Conservation (phyloP, 345 rosid genomes). For the Moricandia moricandioides region DNA sequence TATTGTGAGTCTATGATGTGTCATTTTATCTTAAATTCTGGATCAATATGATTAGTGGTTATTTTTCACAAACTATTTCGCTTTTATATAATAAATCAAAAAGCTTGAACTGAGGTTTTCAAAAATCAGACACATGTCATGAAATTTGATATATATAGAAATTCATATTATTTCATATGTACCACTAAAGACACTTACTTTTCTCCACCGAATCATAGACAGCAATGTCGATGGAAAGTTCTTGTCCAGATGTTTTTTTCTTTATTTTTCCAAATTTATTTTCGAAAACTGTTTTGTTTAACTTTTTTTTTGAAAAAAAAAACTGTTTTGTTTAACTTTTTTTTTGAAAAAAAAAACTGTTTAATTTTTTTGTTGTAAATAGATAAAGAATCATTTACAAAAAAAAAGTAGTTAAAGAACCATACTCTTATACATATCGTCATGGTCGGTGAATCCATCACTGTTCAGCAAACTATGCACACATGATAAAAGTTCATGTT, state of each 20-base stretch:
- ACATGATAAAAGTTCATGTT: too few species aligned
- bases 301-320: not conserved
- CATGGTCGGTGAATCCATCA: slow-evolving; percentile 27
- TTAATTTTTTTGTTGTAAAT: too few species aligned
- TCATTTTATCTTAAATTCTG: not conserved
- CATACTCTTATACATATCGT: not conserved
- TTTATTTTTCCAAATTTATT: not conserved
- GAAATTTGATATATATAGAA: not conserved
- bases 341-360: too few species aligned
- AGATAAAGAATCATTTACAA: too few species aligned
- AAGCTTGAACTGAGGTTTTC: slow-evolving; percentile 9
- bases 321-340: not conserved
- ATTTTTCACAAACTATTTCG: not conserved
- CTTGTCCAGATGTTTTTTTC: not conserved
- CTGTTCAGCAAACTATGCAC: too few species aligned
- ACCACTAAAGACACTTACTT: slow-evolving; percentile 18
- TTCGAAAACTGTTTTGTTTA: not conserved
- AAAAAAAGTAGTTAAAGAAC: not conserved
- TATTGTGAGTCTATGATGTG: slow-evolving; percentile 4
- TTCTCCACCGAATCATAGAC: slow-evolving; percentile 25
- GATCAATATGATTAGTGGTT: not conserved
- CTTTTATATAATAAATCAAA: not conserved
- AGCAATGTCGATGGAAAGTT: slow-evolving; percentile 17
- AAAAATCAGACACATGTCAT: slow-evolving; percentile 16
- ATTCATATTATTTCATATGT: not conserved